phyloP scores from a whole-genome alignment of 331 rosid species.

The Cydonia oblonga region DNA sequence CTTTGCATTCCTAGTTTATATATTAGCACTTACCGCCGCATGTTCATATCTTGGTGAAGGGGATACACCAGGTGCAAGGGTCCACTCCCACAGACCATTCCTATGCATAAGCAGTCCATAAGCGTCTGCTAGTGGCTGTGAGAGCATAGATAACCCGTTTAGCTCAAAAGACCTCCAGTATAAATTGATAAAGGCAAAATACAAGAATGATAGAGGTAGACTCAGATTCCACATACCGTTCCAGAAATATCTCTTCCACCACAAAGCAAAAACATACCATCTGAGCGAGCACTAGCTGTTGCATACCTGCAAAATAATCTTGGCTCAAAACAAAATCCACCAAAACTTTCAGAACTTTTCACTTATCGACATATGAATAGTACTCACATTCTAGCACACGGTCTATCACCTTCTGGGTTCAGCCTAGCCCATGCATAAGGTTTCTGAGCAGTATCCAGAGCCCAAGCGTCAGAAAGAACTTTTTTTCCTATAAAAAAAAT shows the following conservation, averaged over 20 bases:
- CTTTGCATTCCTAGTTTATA: not conserved
- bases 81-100: constrained; percentile 99
- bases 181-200: not conserved
- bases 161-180: not conserved
- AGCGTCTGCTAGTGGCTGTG: constrained; percentile 87
- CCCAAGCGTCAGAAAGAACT: constrained; percentile 91
- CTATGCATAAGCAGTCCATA: constrained; percentile 97
- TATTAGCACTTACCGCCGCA: constrained; percentile 74
- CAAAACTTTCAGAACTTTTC: not conserved
- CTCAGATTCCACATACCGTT: constrained; percentile 41
- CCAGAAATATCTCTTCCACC: constrained; percentile 98
- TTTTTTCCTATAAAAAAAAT: constrained; percentile 55
- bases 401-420: constrained; percentile 93
- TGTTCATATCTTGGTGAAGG: constrained; percentile 95
- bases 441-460: constrained; percentile 90
- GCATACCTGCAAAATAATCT: constrained; percentile 75
- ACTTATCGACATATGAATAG: constrained; percentile 11
- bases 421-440: constrained; percentile 90
- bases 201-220: not conserved
- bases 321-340: constrained; percentile 1
- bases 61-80: constrained; percentile 98
- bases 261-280: constrained; percentile 98
- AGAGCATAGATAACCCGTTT: constrained; percentile 15
- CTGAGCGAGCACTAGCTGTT: constrained; percentile 97
- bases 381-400: constrained; percentile 96